Evolutionary conservation across 2,329 filamentous ascomycete species (phyloP).

Genomic region (Apiospora hydei): DNA sequence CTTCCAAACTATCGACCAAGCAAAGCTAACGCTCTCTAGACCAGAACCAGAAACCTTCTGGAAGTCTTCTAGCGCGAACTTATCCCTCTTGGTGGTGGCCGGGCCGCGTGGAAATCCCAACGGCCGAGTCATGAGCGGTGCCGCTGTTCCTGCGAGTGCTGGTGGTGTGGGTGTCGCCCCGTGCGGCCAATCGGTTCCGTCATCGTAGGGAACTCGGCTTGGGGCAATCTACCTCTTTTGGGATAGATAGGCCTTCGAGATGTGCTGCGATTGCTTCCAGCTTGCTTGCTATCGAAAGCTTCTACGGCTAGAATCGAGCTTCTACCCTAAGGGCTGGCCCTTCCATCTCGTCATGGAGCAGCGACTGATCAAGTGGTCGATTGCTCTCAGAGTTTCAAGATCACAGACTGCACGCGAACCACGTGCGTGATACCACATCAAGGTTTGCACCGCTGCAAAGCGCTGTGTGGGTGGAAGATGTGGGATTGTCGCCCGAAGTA

Average conservation of each 20-base stretch:
- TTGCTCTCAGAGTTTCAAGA: neutral
- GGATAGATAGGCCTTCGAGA: neutral
- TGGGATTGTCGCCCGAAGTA: neutral
- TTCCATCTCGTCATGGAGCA: neutral
- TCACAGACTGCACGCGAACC: slow-evolving; percentile 13
- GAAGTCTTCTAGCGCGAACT: neutral
- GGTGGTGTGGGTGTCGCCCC: slow-evolving; percentile 7
- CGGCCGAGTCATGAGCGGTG: slow-evolving; percentile 11
- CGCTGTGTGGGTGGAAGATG: too few species aligned
- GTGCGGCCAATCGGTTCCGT: slow-evolving; percentile 8
- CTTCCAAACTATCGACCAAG: neutral
- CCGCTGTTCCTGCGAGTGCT: neutral
- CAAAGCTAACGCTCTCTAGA: neutral
- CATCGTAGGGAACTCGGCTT: neutral
- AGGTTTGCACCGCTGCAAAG: slow-evolving; percentile 14
- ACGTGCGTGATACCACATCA: slow-evolving; percentile 9
- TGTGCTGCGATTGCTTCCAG: neutral
- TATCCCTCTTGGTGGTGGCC: slow-evolving; percentile 8
- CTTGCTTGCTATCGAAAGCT: neutral
- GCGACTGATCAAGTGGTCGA: neutral
- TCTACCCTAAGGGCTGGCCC: neutral
- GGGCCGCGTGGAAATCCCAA: slow-evolving; percentile 12
- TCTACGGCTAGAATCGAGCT: slow-evolving; percentile 13
- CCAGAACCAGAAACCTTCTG: slow-evolving; percentile 2
- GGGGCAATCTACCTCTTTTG: neutral